phyloP scores from a whole-genome alignment of 352 stramenopile species.

The Pythium sp. region DNA sequence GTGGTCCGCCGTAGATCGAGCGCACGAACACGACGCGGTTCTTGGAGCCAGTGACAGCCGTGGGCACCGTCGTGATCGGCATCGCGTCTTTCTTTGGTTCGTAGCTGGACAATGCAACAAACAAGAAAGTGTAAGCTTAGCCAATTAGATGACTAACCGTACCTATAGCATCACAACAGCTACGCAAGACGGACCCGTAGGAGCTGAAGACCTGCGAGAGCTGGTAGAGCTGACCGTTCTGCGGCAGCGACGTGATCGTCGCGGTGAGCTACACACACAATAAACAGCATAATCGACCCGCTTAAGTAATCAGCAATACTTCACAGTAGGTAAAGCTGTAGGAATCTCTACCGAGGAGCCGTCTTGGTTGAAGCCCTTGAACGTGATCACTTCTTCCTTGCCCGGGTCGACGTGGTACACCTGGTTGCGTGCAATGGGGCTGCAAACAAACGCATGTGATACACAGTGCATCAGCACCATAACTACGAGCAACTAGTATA shows the following conservation, averaged over 20 bases:
- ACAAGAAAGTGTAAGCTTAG: neutral
- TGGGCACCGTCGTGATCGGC: conserved; percentile 53
- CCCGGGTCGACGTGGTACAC: conserved; percentile 72
- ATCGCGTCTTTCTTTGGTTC: conserved; percentile 75
- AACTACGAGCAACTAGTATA: neutral
- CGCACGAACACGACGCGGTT: conserved; percentile 85
- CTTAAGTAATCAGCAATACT: neutral
- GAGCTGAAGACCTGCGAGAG: conserved; percentile 86
- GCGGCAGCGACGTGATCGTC: conserved; percentile 83
- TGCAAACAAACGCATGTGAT: conserved; percentile 14
- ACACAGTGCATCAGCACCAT: neutral
- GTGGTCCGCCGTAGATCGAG: conserved; percentile 52
- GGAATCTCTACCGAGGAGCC: conserved; percentile 34
- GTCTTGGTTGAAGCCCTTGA: conserved; percentile 77
- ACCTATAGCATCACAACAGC: neutral
- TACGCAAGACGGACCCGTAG: conserved; percentile 57
- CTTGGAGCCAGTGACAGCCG: conserved; percentile 76
- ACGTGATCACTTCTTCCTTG: conserved; percentile 71
- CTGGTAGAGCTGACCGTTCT: conserved; percentile 84
- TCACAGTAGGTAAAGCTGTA: neutral
- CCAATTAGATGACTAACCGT: neutral
- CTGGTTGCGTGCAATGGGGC: conserved; percentile 61
- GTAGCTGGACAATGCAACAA: conserved; percentile 29
- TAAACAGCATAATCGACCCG: neutral
- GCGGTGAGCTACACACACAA: conserved; percentile 42